Evolutionary conservation across 108 stramenopile genomes (phyloP), one percentile per base, ranked within the genome.

Genomic region (Cyclotella baltica): DNA sequence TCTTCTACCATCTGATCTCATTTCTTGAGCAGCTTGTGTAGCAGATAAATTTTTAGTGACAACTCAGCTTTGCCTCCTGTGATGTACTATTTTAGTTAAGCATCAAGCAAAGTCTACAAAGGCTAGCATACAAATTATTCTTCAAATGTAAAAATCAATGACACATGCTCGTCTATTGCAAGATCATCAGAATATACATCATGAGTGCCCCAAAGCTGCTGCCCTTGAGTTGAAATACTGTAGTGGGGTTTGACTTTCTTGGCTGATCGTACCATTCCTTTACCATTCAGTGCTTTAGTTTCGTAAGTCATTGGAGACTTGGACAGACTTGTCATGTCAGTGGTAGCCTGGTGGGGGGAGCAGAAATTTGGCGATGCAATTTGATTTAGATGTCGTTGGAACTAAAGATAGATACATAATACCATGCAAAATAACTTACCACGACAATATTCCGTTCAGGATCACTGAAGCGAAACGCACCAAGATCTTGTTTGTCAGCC

Each of bases 391-490:
- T n/a, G n/a, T n/a, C n/a, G n/a, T n/a, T n/a, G n/a, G n/a, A n/a
- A n/a, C n/a, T n/a, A n/a, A n/a, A n/a, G n/a, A n/a, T n/a, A n/a
- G n/a, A n/a, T n/a, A n/a, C n/a, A n/a, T n/a, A n/a, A n/a, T n/a
- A n/a, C n/a, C n/a, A n/a, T n/a, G n/a, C n/a, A n/a, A n/a, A n/a
- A n/a, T n/a, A n/a, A n/a, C n/a, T n/a, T n/a, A n/a, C 88, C 30
- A 88, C 68, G 20, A 88, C 50, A 19, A 84, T 64, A 52, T 85
- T 86, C 43, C 88, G 33, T 37, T 88, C 88, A 2, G 77, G 62
- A 67, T 88, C 88, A 55, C 75, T 86, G 67, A 86, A 81, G 30
- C 85, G 80, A 56, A 88, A 82, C 4, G 83, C 76, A 38, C 88
- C 85, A 0, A 82, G 78, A 51, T 86, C 85, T 31, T 62, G 31